Percentiles rank a stretch among this genome's conserved stretches.
Evolutionary conservation across 2,329 filamentous ascomycete species (phyloP).

Genomic region (Nannizzia gypsea): DNA sequence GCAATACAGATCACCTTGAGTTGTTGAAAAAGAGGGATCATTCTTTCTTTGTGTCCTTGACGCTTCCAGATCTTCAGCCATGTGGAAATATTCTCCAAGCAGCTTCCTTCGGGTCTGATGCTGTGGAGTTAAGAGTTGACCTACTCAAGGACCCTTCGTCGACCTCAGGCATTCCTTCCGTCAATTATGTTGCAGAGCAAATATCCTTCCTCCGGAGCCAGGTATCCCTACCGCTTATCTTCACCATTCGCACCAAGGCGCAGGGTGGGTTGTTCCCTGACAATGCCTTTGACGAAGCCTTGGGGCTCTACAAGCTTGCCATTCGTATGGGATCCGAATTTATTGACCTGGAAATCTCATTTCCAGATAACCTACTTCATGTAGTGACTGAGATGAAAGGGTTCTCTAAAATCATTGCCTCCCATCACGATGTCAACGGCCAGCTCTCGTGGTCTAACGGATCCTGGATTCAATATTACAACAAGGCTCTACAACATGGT

Average conservation of each 20-base stretch:
- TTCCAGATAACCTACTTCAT: constrained; percentile 63
- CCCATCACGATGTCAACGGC: constrained; percentile 78
- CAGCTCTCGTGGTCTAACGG: constrained; percentile 78
- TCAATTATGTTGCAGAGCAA: constrained; percentile 71
- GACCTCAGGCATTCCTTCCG: constrained; percentile 45
- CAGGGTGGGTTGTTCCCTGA: constrained; percentile 88
- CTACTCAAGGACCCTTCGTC: constrained; percentile 61
- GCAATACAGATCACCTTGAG: constrained; percentile 44
- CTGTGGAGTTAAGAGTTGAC: constrained; percentile 88
- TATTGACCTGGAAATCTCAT: constrained; percentile 81
- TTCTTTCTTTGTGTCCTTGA: constrained; percentile 89
- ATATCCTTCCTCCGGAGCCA: constrained; percentile 64
- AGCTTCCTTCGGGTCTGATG: constrained; percentile 75
- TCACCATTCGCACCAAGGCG: constrained; percentile 72
- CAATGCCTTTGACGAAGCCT: constrained; percentile 55
- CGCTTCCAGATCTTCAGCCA: constrained; percentile 59
- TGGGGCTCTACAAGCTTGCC: constrained; percentile 64
- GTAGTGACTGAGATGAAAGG: constrained; percentile 57
- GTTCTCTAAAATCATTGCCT: constrained; percentile 76
- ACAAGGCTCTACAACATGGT: constrained; percentile 76
- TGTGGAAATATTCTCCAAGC: constrained; percentile 54
- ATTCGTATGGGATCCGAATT: constrained; percentile 82
- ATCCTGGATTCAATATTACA: constrained; percentile 86
- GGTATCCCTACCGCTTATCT: constrained; percentile 71
- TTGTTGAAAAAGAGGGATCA: constrained; percentile 53